Evolutionary conservation across 495 filamentous ascomycete genomes (phyloP).

Genomic region (Elaphomyces granulatus): DNA sequence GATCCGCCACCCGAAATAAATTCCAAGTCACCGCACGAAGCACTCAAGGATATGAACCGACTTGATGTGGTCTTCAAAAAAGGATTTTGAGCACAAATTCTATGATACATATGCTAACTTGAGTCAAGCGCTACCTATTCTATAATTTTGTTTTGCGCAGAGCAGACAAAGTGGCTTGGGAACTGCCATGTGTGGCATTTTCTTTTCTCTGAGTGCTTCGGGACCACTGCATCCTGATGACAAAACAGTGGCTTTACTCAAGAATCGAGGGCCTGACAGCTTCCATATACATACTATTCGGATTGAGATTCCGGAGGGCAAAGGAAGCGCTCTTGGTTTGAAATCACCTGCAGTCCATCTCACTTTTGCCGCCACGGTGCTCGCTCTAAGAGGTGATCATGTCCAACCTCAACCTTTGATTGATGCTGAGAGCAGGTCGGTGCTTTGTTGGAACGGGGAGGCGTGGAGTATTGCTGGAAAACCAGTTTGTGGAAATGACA

Average conservation of each 20-base stretch:
- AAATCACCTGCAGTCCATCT: too few species aligned
- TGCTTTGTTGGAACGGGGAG: constrained; percentile 98
- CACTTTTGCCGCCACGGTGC: constrained; percentile 66
- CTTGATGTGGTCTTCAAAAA: too few species aligned
- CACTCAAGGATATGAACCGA: too few species aligned
- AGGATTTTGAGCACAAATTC: too few species aligned
- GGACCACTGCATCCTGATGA: constrained; percentile 20
- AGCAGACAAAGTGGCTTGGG: too few species aligned
- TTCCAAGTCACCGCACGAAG: too few species aligned
- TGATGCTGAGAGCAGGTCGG: constrained; percentile 43
- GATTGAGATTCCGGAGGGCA: too few species aligned
- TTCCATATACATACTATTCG: constrained; percentile 20
- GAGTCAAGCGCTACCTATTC: too few species aligned
- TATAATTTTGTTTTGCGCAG: too few species aligned
- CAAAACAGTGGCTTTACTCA: constrained; percentile 30
- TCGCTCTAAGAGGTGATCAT: constrained; percentile 64
- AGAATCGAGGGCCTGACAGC: constrained; percentile 43
- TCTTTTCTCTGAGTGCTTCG: constrained; percentile 35
- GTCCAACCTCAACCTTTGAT: constrained; percentile 61
- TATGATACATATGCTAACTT: too few species aligned
- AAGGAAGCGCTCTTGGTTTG: too few species aligned
- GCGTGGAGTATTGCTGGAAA: constrained; percentile 62
- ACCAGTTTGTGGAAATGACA: constrained; percentile 56
- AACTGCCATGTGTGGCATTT: constrained; percentile 50
- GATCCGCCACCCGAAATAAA: too few species aligned